Percentiles rank a stretch among this genome's conserved stretches.
Conservation (phyloP, 768 basidiomycete species). For the Termitomyces sp. region DNA sequence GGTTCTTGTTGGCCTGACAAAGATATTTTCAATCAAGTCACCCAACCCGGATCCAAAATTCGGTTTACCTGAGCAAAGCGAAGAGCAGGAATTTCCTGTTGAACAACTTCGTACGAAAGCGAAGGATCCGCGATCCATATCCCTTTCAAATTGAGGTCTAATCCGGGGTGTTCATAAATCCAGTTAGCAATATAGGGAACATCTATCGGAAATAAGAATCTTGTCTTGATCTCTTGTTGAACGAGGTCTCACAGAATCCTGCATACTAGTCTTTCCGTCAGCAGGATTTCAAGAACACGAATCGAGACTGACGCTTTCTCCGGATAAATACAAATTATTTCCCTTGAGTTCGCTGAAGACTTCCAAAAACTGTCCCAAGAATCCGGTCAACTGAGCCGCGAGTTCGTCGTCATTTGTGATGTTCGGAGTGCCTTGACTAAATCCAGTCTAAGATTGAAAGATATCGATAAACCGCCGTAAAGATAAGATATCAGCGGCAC, state of each 20-base stretch:
- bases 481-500: background rate
- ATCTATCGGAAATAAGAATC: constrained; percentile 13
- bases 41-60: background rate
- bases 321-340: constrained; percentile 56
- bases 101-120: constrained; percentile 43
- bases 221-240: background rate
- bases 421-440: constrained; percentile 58
- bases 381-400: constrained; percentile 43
- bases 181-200: constrained; percentile 61
- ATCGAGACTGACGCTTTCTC: constrained; percentile 52
- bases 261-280: constrained; percentile 43
- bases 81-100: constrained; percentile 61
- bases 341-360: constrained; percentile 64
- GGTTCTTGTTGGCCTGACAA: constrained; percentile 43
- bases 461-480: background rate
- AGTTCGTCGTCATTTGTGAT: constrained; percentile 57
- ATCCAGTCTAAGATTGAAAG: constrained; percentile 42
- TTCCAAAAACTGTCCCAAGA: constrained; percentile 60
- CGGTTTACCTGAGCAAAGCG: constrained; percentile 39
- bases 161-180: constrained; percentile 59
- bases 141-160: constrained; percentile 48
- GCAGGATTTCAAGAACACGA: background rate
- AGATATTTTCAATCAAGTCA: background rate
- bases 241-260: constrained; percentile 49
- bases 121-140: constrained; percentile 57